These are phyloP conservation scores for Cicer cuneatum DNA, from an alignment of 306 rosid species.

Conservation along the genomic window DNA sequence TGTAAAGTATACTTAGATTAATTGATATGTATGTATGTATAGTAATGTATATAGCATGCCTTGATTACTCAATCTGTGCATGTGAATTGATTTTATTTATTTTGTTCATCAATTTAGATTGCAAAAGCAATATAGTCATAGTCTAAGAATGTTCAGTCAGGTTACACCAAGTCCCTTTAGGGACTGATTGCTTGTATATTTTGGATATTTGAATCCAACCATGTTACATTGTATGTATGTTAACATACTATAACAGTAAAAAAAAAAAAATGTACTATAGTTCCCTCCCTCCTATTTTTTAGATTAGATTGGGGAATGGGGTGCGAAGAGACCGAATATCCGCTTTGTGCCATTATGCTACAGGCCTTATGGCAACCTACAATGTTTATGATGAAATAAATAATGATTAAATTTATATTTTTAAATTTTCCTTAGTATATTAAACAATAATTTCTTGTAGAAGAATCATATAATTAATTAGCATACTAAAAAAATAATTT, in stretches of 20 bases:
- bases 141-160: background rate
- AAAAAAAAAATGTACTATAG: background rate
- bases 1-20: background rate
- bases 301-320: background rate
- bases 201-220: background rate
- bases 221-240: background rate
- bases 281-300: background rate
- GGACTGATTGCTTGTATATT: background rate
- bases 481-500: no score
- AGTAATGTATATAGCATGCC: conserved; percentile 20
- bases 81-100: background rate
- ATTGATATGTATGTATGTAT: conserved; percentile 8
- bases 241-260: background rate
- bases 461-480: no score
- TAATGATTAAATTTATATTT: no score
- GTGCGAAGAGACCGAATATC: no score
- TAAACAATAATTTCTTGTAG: no score
- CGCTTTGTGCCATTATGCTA: no score
- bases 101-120: background rate
- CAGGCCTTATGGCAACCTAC: no score
- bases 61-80: conserved; percentile 14
- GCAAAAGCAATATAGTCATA: conserved; percentile 14
- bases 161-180: background rate
- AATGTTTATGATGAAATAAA: no score
- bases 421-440: no score